Evolutionary conservation across 2,329 filamentous ascomycete species (phyloP), one percentile per base, ranked within the genome.

Genomic region (Phaeophleospora eucalypticola): DNA sequence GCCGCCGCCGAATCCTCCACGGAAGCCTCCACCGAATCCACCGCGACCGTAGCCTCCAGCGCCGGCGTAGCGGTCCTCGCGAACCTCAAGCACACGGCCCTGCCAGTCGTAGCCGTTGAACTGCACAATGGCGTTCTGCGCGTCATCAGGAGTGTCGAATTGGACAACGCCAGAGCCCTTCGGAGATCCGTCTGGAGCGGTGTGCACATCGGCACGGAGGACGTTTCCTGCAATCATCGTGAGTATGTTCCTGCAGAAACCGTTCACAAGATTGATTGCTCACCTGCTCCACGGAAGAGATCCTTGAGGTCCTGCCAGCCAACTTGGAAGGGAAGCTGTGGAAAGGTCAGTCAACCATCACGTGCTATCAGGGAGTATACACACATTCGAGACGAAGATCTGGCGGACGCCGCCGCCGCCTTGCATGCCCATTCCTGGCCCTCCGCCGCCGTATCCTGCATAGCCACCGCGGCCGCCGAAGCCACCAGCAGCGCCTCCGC

Each of bases 31-130:
- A 51, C 77, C 79, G 35, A 67, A 64, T 37, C 67, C 65, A 21
- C 62, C 58, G 17, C 54, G 48, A 18, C 67, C 69, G 17, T 68
- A 68, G 33, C 67, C 67, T 41, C 67, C 64, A 21, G 65, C 67
- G 50, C 82, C 83, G 49, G 93, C 93, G 66, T 90, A 98, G 48
- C 93, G 86, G 65, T 98, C 93, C 70, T 97, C 91, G 53, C 93
- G 89, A 54, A 98, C 93, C 68, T 98, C 93, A 41, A 98, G 81
- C 43, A 84, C 75, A 48, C 93, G 86, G 9, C 93, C 93, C 68
- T 97, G 91, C 93, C 93, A 98, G 56, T 98, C 93, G 67, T 95
- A 97, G 49, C 93, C 93, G 66, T 97, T 96, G 77, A 97, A 98
- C 59, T 96, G 90, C 64, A 89, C 84, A 57, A 98, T 98, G 17